Conservation (phyloP, 768 basidiomycete genomes). For the Amanita jacksonii region DNA sequence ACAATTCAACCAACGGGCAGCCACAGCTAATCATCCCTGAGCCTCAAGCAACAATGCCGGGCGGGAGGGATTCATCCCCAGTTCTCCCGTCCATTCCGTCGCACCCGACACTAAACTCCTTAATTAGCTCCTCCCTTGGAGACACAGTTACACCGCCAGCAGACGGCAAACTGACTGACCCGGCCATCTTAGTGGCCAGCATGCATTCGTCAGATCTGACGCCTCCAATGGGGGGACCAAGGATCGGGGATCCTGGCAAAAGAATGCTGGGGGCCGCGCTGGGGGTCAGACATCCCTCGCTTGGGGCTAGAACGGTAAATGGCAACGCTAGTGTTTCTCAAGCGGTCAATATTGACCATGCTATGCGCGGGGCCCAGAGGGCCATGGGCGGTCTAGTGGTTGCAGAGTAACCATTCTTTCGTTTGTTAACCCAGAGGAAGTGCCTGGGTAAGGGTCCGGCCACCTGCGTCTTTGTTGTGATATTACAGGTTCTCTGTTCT, state of each 20-base stretch:
- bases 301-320: conserved; percentile 52
- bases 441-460: too few relatives aligned
- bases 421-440: background rate
- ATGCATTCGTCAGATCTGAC: conserved; percentile 28
- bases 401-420: conserved; percentile 42
- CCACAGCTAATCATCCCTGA: conserved; percentile 42
- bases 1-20: conserved; percentile 23
- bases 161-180: conserved; percentile 42
- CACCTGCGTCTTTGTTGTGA: too few relatives aligned
- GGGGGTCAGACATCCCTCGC: conserved; percentile 71
- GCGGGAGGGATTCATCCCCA: conserved; percentile 67
- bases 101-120: conserved; percentile 77
- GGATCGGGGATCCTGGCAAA: conserved; percentile 83
- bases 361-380: conserved; percentile 61
- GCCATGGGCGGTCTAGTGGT: conserved; percentile 68
- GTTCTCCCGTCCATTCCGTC: conserved; percentile 73
- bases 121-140: conserved; percentile 68
- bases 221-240: conserved; percentile 42
- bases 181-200: conserved; percentile 57
- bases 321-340: conserved; percentile 29
- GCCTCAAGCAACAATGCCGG: conserved; percentile 24
- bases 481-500: too few relatives aligned
- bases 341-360: conserved; percentile 39
- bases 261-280: conserved; percentile 83
- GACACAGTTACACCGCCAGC: conserved; percentile 36